phyloP scores from a whole-genome alignment of 1,284 basidiomycete genomes.

The Golubevia sp. region DNA sequence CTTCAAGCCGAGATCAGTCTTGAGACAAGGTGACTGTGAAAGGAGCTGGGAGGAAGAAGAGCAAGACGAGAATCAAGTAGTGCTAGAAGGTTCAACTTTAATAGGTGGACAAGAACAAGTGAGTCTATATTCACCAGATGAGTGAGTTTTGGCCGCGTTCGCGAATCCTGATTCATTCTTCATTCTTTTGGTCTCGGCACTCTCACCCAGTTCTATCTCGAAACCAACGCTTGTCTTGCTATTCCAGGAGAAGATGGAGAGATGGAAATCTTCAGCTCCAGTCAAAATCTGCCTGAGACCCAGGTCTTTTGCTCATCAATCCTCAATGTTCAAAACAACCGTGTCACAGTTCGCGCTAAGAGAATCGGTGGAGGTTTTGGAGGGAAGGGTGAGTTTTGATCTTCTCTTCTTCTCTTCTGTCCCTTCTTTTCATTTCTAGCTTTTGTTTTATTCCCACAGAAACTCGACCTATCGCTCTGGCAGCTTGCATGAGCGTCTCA shows the following conservation, averaged over 20 bases:
- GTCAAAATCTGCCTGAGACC: slow-evolving; percentile 61
- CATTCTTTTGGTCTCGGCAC: background rate
- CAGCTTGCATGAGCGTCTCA: slow-evolving; percentile 46
- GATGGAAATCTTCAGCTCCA: slow-evolving; percentile 59
- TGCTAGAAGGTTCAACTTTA: slow-evolving; percentile 50
- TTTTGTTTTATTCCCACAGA: too few species aligned
- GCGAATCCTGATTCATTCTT: background rate
- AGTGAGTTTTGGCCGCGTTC: slow-evolving; percentile 23
- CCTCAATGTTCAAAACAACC: slow-evolving; percentile 58
- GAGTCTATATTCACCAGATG: too few species aligned
- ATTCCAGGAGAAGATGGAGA: slow-evolving; percentile 62
- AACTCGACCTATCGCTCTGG: slow-evolving; percentile 32
- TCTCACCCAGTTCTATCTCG: slow-evolving; percentile 30
- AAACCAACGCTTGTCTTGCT: slow-evolving; percentile 59
- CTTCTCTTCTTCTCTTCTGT: background rate
- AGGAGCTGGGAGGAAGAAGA: slow-evolving; percentile 28
- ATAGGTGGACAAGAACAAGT: slow-evolving; percentile 57
- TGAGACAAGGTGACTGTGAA: slow-evolving; percentile 30
- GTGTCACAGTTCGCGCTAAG: slow-evolving; percentile 53
- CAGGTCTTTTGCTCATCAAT: slow-evolving; percentile 59
- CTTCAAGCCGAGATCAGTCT: slow-evolving; percentile 38
- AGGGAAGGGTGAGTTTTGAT: slow-evolving; percentile 41
- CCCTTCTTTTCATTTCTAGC: background rate
- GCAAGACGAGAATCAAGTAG: slow-evolving; percentile 27
- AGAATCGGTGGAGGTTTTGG: slow-evolving; percentile 62